Evolutionary conservation across 1,139 yeast genomes (phyloP), one percentile per base, ranked within the genome.

Genomic region (Tardiomyces digboiensis): DNA sequence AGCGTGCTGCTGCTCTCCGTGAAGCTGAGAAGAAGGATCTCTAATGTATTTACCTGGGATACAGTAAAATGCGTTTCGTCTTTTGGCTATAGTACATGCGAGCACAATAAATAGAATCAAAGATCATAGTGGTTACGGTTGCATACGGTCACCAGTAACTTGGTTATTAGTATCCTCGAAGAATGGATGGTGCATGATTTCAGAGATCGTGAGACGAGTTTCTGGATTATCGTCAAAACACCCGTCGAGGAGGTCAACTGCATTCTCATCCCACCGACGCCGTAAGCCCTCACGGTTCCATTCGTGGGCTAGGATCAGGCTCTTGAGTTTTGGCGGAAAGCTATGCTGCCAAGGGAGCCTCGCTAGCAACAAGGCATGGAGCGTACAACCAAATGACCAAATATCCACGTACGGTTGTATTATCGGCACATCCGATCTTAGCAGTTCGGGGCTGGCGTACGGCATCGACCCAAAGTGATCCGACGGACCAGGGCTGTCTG

Each of bases 321-420:
- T 78, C 39, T 88, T 71, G 48, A 88, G 68, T 51, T 88, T 67
- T 4, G 95, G 95, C 54, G 85, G 88, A 58, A 80, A 83, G 18
- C 76, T 76, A 60, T 87, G 95, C 49, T 78, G 80, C 66, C 88
- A 89, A 1, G 97, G 97, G 44, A 88, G 65, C 52, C 71, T 76
- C 0, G 94, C 91, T 39, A 78, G 74, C 40, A 82, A 66, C 76
- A 87, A 74, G 1, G 94, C 78, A 59, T 77, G 87, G 10, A 82
- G 54, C 49, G 84, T 67, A 0, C 88, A 86, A 1, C 97, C 97
- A 43, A 84, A 70, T 0, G 97, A 94, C 97, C 97, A 89, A 10
- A 85, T 74, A 62, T 89, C 97, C 1, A 87, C 82, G 44, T 79
- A 70, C 0, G 88, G 84, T 1, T 84, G 82, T 45, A 82, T 68